phyloP scores from a whole-genome alignment of 1,284 basidiomycete genomes.

The Tetrapyrgos nigripes region DNA sequence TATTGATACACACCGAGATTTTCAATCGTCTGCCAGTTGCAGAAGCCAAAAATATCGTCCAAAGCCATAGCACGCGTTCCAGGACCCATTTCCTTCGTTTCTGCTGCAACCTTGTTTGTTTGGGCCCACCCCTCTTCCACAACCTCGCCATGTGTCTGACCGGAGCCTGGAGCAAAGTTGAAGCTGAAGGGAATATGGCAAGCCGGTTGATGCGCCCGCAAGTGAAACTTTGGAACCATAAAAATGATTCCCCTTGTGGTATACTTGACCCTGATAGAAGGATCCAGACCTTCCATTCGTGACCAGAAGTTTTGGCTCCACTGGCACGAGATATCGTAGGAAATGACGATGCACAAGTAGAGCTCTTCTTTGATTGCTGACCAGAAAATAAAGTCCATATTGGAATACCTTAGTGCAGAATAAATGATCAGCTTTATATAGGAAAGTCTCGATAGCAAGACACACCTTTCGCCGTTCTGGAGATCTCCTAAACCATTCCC shows the following conservation, averaged over 20 bases:
- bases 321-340: conserved; percentile 8
- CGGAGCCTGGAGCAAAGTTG: conserved; percentile 27
- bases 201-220: conserved; percentile 15
- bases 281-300: background rate
- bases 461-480: conserved; percentile 23
- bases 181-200: conserved; percentile 18
- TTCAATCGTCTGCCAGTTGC: conserved; percentile 26
- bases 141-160: conserved; percentile 35
- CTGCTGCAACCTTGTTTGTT: conserved; percentile 27
- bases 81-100: conserved; percentile 38
- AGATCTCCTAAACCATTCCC: conserved; percentile 27
- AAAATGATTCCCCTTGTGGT: background rate
- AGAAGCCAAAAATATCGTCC: conserved; percentile 34
- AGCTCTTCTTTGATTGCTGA: conserved; percentile 2
- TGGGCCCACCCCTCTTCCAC: conserved; percentile 34
- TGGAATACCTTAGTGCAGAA: conserved; percentile 14
- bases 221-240: conserved; percentile 23
- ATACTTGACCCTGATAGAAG: background rate
- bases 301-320: conserved; percentile 3
- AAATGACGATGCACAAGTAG: background rate
- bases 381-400: conserved; percentile 24
- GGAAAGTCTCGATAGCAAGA: background rate
- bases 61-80: conserved; percentile 32
- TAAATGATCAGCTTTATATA: background rate
- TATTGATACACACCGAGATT: conserved; percentile 5